Evolutionary conservation across 192 early-diverging fungal species (phyloP).

Genomic region (Coemansia sp.): DNA sequence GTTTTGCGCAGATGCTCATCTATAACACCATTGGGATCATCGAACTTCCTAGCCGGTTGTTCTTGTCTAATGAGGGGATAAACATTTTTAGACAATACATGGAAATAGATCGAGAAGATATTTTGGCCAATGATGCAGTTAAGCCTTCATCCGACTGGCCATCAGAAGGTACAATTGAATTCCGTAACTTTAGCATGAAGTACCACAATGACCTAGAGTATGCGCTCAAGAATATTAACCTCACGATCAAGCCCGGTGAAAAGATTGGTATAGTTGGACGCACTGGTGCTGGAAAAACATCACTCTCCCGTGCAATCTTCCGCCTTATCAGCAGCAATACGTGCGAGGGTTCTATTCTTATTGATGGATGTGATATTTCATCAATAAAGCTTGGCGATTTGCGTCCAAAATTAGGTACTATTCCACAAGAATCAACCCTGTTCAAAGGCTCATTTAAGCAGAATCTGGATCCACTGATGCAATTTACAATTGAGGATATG

Average conservation of each 20-base stretch:
- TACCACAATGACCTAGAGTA: slow-evolving; percentile 14
- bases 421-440: no score
- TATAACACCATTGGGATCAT: slow-evolving; percentile 2
- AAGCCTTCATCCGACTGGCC: slow-evolving; percentile 26
- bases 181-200: slow-evolving; percentile 23
- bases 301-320: slow-evolving; percentile 59
- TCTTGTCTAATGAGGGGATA: slow-evolving; percentile 1
- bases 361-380: slow-evolving; percentile 75
- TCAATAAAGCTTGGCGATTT: slow-evolving; percentile 66
- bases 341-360: slow-evolving; percentile 55
- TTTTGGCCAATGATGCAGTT: neutral
- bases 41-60: neutral
- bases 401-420: slow-evolving; percentile 48
- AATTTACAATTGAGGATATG: slow-evolving; percentile 65
- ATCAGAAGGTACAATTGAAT: slow-evolving; percentile 16
- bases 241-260: no score
- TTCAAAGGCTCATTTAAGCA: slow-evolving; percentile 67
- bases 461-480: slow-evolving; percentile 78
- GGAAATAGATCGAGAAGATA: slow-evolving; percentile 10
- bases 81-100: slow-evolving; percentile 4
- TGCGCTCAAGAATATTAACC: slow-evolving; percentile 40
- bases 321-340: slow-evolving; percentile 61
- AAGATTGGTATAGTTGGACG: no score
- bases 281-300: slow-evolving; percentile 64
- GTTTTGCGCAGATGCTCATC: slow-evolving; percentile 9